phyloP scores from a whole-genome alignment of 176 grass and related monocot species.

The Carex pumila region DNA sequence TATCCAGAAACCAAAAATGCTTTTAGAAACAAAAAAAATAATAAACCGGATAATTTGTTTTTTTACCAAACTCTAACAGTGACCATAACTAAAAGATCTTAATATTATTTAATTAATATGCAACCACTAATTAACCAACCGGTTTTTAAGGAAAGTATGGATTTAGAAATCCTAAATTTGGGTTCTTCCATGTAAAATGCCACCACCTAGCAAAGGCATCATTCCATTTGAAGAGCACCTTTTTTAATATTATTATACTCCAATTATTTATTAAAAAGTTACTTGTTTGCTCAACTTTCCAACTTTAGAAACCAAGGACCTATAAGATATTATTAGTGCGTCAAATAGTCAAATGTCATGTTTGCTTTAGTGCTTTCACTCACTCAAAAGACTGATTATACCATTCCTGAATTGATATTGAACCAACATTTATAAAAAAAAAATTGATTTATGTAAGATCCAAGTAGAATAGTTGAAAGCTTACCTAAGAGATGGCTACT shows the following conservation, averaged over 20 bases:
- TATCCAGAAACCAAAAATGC: no score
- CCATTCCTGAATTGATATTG: neutral
- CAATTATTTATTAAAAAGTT: slow-evolving; percentile 10
- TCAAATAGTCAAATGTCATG: slow-evolving; percentile 1
- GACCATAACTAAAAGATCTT: neutral
- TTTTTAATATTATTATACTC: neutral
- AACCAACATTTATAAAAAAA: neutral
- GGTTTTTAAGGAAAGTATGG: neutral
- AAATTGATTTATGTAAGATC: neutral
- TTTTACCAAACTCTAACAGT: neutral
- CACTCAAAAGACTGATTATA: neutral
- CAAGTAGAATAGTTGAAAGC: no score
- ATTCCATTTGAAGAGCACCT: slow-evolving; percentile 1
- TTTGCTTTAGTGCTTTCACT: slow-evolving; percentile 18
- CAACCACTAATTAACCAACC: neutral
- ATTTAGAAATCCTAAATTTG: neutral
- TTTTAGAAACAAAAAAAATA: no score
- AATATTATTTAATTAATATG: neutral
- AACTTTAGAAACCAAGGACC: neutral
- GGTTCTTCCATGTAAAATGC: neutral
- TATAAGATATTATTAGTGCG: neutral
- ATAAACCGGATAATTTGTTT: no score
- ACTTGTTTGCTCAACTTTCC: neutral
- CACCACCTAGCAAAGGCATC: neutral
- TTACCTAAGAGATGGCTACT: no score